phyloP scores from a whole-genome alignment of 495 filamentous ascomycete genomes.

The Penicillium maclennaniae region DNA sequence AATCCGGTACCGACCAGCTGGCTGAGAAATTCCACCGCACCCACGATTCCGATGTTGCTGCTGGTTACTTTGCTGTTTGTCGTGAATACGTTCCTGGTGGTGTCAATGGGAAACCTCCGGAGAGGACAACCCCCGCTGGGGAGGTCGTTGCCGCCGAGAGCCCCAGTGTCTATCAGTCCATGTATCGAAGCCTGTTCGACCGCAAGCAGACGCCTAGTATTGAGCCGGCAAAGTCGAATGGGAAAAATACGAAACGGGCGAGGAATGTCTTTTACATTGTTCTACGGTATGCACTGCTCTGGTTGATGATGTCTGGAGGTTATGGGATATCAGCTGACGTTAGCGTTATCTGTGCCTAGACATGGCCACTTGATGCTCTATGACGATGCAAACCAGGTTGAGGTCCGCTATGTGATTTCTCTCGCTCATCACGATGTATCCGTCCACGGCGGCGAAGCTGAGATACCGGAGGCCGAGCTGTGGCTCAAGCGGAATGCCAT shows the following conservation, averaged over 20 bases:
- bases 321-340: constrained; percentile 16
- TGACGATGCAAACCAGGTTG: constrained; percentile 81
- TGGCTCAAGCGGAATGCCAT: constrained; percentile 96
- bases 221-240: constrained; percentile 43
- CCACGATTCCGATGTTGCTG: constrained; percentile 78
- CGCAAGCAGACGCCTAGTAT: constrained; percentile 61
- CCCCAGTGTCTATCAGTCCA: constrained; percentile 92
- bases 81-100: constrained; percentile 88
- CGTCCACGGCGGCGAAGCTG: constrained; percentile 76
- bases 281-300: constrained; percentile 56
- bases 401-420: constrained; percentile 92
- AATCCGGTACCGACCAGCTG: constrained; percentile 47
- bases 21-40: constrained; percentile 53
- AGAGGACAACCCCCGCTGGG: constrained; percentile 77
- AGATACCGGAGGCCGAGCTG: constrained; percentile 85
- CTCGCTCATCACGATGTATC: constrained; percentile 82
- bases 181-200: constrained; percentile 96
- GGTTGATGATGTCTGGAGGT: neutral
- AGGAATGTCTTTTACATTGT: constrained; percentile 95
- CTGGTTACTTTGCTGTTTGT: constrained; percentile 92
- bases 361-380: constrained; percentile 97
- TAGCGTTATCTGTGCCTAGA: constrained; percentile 39
- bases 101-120: constrained; percentile 85
- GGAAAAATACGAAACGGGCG: constrained; percentile 65
- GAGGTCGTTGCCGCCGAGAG: constrained; percentile 67